Evolutionary conservation across 495 filamentous ascomycete species (phyloP), one percentile per base, ranked within the genome.

Genomic region (Cercophora sp.): DNA sequence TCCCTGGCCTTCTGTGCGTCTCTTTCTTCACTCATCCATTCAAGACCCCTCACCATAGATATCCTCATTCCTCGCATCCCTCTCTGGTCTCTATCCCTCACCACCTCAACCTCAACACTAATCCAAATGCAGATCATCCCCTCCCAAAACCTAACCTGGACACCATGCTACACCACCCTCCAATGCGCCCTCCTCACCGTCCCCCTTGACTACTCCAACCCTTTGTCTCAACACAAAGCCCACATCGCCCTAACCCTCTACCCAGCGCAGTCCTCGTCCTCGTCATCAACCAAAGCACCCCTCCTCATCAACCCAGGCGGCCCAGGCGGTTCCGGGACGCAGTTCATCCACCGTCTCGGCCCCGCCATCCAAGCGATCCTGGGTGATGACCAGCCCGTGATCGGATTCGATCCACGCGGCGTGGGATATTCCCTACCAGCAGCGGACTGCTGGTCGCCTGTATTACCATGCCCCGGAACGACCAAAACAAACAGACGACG

Each of bases 161-260:
- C 68, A 18, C 64, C 68, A 34, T 74, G 71, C 53, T 72, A 64
- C 52, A 54, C 48, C 18, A 32, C 6, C 6, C 8, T 32, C 29
- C 46, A 72, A 57, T 84, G 82, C 50, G 79, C 82, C 34, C 71
- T 77, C 16, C 65, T 85, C 5, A 72, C 76, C 27, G 74, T 84
- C 6, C 80, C 81, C 3, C 78, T 84, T 75, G 76, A 82, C 59
- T 81, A 80, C 54, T 64, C 74, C 36, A 61, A 69, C 5, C 59
- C 63, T 0, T 31, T 67, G 25, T 66, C 68, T 16, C 62, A 69
- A 19, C 67, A 62, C 26, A 69, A 78, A 41, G 70, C 73, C 5
- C 71, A 75, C 35, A 55, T 84, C 32, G 79, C 80, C 16, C 59
- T 85, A 4, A 61, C 77, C 40, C 74, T 77, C 24, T 61, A 74